Percentiles rank a stretch among this genome's conserved stretches.
These are phyloP conservation scores for Lecanicillium sp. DNA, from an alignment of 2,329 filamentous ascomycete genomes.

Conservation along the genomic window DNA sequence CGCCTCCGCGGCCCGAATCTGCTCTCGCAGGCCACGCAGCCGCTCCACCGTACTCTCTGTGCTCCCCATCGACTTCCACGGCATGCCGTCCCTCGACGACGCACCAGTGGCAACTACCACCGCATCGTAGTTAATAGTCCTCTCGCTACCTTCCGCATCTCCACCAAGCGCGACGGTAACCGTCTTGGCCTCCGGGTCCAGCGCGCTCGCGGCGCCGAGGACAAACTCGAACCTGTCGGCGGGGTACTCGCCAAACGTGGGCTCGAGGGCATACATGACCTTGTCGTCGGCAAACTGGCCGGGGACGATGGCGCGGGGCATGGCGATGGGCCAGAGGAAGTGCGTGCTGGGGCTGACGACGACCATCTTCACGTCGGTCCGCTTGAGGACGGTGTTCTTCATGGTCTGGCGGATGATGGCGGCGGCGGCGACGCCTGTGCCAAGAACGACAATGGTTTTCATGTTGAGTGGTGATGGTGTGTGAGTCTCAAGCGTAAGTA, in stretches of 20 bases:
- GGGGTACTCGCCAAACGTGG: conserved; percentile 44
- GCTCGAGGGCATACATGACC: conserved; percentile 28
- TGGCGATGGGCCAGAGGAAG: conserved; percentile 44
- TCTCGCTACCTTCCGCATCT: conserved; percentile 20
- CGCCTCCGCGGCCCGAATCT: conserved; percentile 37
- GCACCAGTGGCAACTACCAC: conserved; percentile 52
- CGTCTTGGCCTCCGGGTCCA: conserved; percentile 36
- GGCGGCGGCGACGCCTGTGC: conserved; percentile 41
- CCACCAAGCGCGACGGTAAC: conserved; percentile 35
- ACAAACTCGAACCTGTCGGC: conserved; percentile 46
- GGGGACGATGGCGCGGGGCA: conserved; percentile 42
- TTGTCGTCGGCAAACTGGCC: conserved; percentile 38
- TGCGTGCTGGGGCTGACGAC: conserved; percentile 43
- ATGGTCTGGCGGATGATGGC: conserved; percentile 46
- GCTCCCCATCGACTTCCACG: conserved; percentile 43
- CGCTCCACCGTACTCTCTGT: conserved; percentile 36
- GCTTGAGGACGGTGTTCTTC: conserved; percentile 34
- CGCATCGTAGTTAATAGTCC: conserved; percentile 42
- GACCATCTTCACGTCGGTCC: conserved; percentile 36
- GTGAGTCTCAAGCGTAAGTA: neutral
- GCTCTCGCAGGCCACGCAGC: conserved; percentile 30
- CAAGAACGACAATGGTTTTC: conserved; percentile 44
- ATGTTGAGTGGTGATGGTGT: conserved; percentile 14
- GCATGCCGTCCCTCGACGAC: conserved; percentile 35
- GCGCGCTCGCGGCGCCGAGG: conserved; percentile 38